phyloP scores from a whole-genome alignment of 179 eudicot species.

The Camellia oleifera region DNA sequence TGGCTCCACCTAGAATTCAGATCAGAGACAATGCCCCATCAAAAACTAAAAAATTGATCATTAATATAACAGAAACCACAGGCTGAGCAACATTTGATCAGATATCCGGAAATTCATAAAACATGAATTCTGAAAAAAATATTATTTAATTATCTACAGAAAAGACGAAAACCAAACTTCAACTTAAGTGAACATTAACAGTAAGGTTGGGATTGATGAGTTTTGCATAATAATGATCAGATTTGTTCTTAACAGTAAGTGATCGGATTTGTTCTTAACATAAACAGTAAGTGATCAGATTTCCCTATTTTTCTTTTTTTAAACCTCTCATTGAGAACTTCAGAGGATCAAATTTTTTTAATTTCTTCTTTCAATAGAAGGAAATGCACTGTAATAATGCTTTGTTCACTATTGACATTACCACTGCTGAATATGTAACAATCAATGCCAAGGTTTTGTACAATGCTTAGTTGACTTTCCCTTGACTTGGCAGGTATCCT shows the following conservation, averaged over 20 bases:
- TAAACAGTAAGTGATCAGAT: too few species aligned
- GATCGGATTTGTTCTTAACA: too few species aligned
- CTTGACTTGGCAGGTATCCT: neutral
- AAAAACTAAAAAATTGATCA: neutral
- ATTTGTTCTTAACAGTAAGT: too few species aligned
- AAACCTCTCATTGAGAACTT: neutral
- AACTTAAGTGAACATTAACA: neutral
- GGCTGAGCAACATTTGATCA: neutral
- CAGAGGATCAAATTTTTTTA: neutral
- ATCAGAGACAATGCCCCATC: neutral
- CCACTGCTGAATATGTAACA: neutral
- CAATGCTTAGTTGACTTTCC: neutral
- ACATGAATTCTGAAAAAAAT: neutral
- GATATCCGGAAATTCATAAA: too few species aligned
- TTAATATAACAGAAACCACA: neutral
- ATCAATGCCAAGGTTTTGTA: neutral
- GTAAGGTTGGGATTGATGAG: neutral
- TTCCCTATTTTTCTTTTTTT: neutral
- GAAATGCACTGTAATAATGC: neutral
- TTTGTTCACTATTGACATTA: neutral
- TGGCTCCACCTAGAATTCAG: slow-evolving; percentile 32
- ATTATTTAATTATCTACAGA: neutral
- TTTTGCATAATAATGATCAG: too few species aligned
- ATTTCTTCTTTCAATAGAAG: neutral
- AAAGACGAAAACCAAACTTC: too few species aligned